phyloP scores from a whole-genome alignment of 345 rosid species.

The Eucalyptus curtisii region DNA sequence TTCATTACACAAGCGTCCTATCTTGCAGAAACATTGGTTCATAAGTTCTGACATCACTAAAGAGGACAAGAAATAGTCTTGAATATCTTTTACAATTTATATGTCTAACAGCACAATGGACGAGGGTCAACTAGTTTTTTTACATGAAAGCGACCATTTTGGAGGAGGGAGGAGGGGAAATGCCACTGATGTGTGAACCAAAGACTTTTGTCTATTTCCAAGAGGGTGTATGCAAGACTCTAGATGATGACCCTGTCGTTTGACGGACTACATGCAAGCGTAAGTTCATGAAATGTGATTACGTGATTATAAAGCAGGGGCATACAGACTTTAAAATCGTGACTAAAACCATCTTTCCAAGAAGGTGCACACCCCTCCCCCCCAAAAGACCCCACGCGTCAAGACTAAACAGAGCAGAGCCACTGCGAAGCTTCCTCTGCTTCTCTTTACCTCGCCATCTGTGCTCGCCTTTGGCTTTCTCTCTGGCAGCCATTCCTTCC shows the following conservation, averaged over 20 bases:
- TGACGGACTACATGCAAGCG: not conserved
- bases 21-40: not conserved
- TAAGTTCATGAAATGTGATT: not conserved
- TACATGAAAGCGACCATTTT: not conserved
- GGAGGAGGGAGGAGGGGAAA: not conserved
- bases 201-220: not conserved
- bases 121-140: not conserved
- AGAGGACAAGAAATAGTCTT: not conserved
- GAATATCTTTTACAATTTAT: too few species aligned
- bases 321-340: not conserved
- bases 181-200: not conserved
- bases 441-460: not conserved
- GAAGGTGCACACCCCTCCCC: not conserved
- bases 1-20: not conserved
- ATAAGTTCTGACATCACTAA: too few species aligned
- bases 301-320: not conserved
- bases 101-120: not conserved
- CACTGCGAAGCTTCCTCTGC: not conserved
- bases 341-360: not conserved
- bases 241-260: not conserved
- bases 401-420: not conserved
- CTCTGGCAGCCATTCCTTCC: not conserved
- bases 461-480: not conserved
- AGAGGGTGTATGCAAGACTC: not conserved
- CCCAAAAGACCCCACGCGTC: not conserved